phyloP scores from a whole-genome alignment of 441 rosid genomes.

The Gossypium schwendimanii region DNA sequence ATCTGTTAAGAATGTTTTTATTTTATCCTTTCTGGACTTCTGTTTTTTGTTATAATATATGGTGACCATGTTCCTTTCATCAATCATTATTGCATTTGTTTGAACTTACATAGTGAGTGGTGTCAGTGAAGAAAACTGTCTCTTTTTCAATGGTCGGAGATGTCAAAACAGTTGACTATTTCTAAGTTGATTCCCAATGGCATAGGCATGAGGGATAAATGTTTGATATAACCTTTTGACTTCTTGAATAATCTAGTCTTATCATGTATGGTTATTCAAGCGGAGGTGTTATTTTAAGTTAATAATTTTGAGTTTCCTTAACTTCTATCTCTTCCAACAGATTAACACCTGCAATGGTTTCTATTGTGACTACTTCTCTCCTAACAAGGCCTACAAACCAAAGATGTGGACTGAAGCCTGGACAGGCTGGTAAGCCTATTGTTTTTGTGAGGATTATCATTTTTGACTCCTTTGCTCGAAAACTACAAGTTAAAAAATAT shows the following conservation, averaged over 20 bases:
- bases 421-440: slow-evolving; percentile 80
- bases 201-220: neutral
- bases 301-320: slow-evolving; percentile 5
- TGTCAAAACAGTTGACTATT: neutral
- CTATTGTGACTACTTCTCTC: slow-evolving; percentile 89
- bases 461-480: neutral
- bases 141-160: neutral
- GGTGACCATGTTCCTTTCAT: slow-evolving; percentile 16
- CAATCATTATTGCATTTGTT: slow-evolving; percentile 10
- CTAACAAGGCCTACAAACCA: slow-evolving; percentile 88
- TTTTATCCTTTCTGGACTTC: slow-evolving; percentile 7
- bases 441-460: neutral
- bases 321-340: slow-evolving; percentile 28
- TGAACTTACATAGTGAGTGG: neutral
- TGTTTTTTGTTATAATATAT: slow-evolving; percentile 12
- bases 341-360: slow-evolving; percentile 95
- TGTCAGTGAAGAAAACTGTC: slow-evolving; percentile 11
- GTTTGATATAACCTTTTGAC: slow-evolving; percentile 11
- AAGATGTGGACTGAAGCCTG: slow-evolving; percentile 99
- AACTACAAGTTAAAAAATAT: slow-evolving; percentile 9
- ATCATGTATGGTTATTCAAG: neutral
- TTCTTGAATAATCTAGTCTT: slow-evolving; percentile 12
- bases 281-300: slow-evolving; percentile 5
- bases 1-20: slow-evolving; percentile 13
- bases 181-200: slow-evolving; percentile 7